Conservation (phyloP, 2,329 filamentous ascomycete genomes). For the Ophiocordyceps polyrhachis-furcata region DNA sequence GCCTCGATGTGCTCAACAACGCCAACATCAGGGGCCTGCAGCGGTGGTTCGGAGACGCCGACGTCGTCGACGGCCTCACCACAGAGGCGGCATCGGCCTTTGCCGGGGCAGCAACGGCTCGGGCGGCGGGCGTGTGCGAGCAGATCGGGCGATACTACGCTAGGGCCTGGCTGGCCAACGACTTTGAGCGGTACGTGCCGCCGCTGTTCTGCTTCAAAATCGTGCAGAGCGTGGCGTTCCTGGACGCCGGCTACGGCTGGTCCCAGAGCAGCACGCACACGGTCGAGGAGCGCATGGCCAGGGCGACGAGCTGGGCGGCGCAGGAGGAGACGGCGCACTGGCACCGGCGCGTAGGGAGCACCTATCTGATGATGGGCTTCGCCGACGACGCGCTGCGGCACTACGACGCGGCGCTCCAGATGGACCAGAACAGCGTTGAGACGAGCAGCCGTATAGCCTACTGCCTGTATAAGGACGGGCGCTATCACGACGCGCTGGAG, state of each 20-base stretch:
- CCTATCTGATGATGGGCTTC: conserved; percentile 18
- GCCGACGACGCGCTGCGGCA: conserved; percentile 16
- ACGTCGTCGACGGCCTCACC: conserved; percentile 12
- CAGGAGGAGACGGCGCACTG: conserved; percentile 17
- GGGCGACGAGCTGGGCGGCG: conserved; percentile 18
- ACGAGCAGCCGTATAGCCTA: conserved; percentile 21
- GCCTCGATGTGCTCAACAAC: conserved; percentile 22
- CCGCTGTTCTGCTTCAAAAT: conserved; percentile 24
- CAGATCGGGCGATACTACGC: conserved; percentile 20
- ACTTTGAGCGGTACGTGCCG: conserved; percentile 18
- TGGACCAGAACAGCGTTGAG: conserved; percentile 19
- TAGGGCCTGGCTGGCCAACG: conserved; percentile 17
- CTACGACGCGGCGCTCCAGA: conserved; percentile 17
- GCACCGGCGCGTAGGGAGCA: conserved; percentile 21
- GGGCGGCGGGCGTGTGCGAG: conserved; percentile 15
- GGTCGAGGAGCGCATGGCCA: conserved; percentile 15
- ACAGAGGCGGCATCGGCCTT: conserved; percentile 12
- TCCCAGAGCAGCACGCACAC: conserved; percentile 15
- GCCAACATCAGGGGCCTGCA: conserved; percentile 17
- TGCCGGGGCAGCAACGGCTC: conserved; percentile 9
- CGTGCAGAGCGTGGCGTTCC: conserved; percentile 20
- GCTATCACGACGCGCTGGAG: conserved; percentile 16
- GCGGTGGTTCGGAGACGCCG: conserved; percentile 16
- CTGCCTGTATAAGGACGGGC: conserved; percentile 17
- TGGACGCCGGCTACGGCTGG: conserved; percentile 19